Conservation (phyloP, 2,329 filamentous ascomycete species). For the Colletotrichum phormii region DNA sequence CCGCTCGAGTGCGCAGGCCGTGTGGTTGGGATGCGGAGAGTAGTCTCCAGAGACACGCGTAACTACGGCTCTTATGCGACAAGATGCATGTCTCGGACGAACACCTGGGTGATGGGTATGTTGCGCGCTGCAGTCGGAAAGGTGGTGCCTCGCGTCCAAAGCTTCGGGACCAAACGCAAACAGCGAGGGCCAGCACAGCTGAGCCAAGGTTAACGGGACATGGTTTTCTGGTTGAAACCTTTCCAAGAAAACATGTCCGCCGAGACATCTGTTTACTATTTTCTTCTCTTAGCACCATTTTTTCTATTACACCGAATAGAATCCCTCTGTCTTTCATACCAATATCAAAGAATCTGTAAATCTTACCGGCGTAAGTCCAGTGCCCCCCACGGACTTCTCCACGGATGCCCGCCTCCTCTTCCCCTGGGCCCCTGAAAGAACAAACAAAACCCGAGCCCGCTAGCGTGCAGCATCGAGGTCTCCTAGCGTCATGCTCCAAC, state of each 20-base stretch:
- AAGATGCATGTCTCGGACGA: constrained; percentile 10
- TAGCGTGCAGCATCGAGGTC: constrained; percentile 10
- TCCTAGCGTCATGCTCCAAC: constrained; percentile 20
- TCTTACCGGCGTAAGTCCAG: neutral
- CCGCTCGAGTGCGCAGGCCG: neutral
- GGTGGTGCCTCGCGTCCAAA: neutral
- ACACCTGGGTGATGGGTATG: neutral
- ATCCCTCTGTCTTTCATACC: neutral
- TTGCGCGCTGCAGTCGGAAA: neutral
- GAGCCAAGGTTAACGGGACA: neutral
- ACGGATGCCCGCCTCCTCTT: constrained; percentile 22
- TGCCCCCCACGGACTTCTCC: constrained; percentile 30
- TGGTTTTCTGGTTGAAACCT: neutral
- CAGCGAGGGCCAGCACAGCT: neutral
- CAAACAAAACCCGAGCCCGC: neutral
- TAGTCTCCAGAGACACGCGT: neutral
- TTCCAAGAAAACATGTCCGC: neutral
- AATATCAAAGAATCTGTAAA: neutral
- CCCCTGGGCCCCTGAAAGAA: neutral
- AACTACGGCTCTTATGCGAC: neutral
- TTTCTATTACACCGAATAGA: no score
- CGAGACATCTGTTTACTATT: neutral
- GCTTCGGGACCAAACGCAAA: neutral
- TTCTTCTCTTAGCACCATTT: neutral
- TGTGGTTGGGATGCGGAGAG: neutral